Percentiles rank a stretch among this genome's conserved stretches.
Conservation (phyloP, 1,284 basidiomycete genomes). For the Leccinum pachyderme region DNA sequence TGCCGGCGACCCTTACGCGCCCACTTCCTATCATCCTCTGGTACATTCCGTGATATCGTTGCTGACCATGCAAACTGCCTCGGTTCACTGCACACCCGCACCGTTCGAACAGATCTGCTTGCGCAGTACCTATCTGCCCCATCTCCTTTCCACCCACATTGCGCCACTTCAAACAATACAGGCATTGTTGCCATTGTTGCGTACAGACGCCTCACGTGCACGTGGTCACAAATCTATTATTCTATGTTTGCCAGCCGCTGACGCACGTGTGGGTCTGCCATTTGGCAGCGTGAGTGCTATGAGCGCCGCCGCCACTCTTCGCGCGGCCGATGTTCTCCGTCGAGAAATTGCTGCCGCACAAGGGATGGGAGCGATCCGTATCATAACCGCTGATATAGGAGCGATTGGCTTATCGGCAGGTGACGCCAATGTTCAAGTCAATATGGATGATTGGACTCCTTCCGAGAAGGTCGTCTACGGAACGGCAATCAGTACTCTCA, state of each 20-base stretch:
- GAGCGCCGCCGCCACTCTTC: slow-evolving; percentile 67
- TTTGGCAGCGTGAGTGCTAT: slow-evolving; percentile 62
- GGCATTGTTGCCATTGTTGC: slow-evolving; percentile 70
- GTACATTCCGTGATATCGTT: slow-evolving; percentile 72
- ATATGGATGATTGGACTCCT: slow-evolving; percentile 65
- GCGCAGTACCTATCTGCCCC: slow-evolving; percentile 58
- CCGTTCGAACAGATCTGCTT: slow-evolving; percentile 74
- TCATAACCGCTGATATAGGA: slow-evolving; percentile 55
- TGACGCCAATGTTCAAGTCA: background rate
- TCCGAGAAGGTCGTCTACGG: slow-evolving; percentile 71
- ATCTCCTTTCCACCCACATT: slow-evolving; percentile 69
- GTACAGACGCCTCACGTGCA: slow-evolving; percentile 54
- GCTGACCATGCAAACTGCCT: slow-evolving; percentile 48
- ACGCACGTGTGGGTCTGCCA: slow-evolving; percentile 67
- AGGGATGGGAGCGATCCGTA: slow-evolving; percentile 56
- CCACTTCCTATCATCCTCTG: slow-evolving; percentile 60
- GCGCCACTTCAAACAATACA: slow-evolving; percentile 74
- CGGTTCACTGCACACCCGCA: slow-evolving; percentile 41
- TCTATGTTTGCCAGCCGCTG: slow-evolving; percentile 67
- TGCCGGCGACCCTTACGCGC: slow-evolving; percentile 73
- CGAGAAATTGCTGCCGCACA: slow-evolving; percentile 62
- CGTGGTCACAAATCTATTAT: slow-evolving; percentile 60
- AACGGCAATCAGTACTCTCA: slow-evolving; percentile 56
- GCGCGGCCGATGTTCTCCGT: slow-evolving; percentile 67
- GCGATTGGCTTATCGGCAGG: slow-evolving; percentile 18